Base-by-base conservation (phyloP, 2,329 filamentous ascomycete species). In the Pseudogymnoascus sp. region DNA sequence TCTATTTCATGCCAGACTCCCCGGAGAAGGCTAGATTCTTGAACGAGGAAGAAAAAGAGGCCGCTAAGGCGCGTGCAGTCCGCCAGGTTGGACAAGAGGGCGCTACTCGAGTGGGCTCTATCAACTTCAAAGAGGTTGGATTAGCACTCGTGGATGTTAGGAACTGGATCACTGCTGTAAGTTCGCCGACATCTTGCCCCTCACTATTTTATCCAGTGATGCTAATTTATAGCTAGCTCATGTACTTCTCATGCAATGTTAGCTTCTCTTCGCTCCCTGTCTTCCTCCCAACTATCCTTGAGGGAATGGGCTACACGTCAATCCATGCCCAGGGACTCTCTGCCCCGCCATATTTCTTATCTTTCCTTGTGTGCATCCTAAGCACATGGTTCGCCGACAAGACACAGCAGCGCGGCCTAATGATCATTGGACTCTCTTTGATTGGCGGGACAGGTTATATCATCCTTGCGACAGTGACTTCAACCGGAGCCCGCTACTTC, bases 311-410 rank as follows among this genome's bases (percentile, higher is more conserved):
- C 9, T 91, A 87, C 74, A 82, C 81, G 0, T 77, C 80, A 13
- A 81, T 90, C 65, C 78, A 85, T 64, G 86, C 89, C 0, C 88
- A 92, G 74, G 89, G 88, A 0, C 80, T 92, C 11, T 87, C 87
- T 0, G 87, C 87, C 0, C 88, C 88, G 0, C 87, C 88, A 0
- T 90, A 88, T 73, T 84, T 91, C 68, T 74, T 88, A 15, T 81
- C 87, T 1, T 90, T 88, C 71, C 68, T 88, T 11, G 74, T 85
- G 21, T 87, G 85, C 50, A 80, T 91, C 65, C 69, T 71, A 9
- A 83, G 83, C 1, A 85, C 86, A 4, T 88, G 79, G 72, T 72
- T 89, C 36, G 86, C 87, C n/a, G 88, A 91, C 75, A 79, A 79
- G 13, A 79, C 81, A 1, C 82, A 83, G 66, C 87, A 89, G 71